Evolutionary conservation across 495 filamentous ascomycete genomes (phyloP).

Genomic region (Talaromyces liani): DNA sequence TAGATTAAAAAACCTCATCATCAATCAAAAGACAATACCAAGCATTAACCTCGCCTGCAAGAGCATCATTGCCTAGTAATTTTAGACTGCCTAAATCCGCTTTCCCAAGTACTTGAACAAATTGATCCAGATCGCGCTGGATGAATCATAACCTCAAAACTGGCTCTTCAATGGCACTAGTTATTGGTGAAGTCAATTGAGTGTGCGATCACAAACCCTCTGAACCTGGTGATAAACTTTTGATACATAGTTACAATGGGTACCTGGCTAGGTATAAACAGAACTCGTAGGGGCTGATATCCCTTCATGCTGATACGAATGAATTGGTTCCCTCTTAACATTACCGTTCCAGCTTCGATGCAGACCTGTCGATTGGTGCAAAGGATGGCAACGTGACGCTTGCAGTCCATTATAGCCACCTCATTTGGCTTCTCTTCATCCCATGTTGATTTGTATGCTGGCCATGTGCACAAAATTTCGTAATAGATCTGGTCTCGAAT

Average conservation of each 20-base stretch:
- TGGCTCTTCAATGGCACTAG: background rate
- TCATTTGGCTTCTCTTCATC: background rate
- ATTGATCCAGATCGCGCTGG: background rate
- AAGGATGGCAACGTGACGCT: background rate
- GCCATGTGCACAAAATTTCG: background rate
- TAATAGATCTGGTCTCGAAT: background rate
- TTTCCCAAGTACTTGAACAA: background rate
- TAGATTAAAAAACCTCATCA: background rate
- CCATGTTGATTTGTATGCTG: background rate
- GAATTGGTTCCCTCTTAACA: background rate
- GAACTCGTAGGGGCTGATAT: background rate
- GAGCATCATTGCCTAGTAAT: constrained; percentile 13
- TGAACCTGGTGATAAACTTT: background rate
- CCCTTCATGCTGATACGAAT: background rate
- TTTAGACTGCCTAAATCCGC: background rate
- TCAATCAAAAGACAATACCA: background rate
- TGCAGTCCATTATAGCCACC: background rate
- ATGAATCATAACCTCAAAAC: background rate
- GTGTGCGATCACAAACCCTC: background rate
- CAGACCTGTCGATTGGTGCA: background rate
- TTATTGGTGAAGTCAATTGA: background rate
- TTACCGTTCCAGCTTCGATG: background rate
- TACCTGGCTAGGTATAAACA: background rate
- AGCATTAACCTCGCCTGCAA: background rate
- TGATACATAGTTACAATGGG: background rate